Base-by-base conservation (phyloP, 202 grass and related monocot species). In the Miscanthus sacchariflorus region DNA sequence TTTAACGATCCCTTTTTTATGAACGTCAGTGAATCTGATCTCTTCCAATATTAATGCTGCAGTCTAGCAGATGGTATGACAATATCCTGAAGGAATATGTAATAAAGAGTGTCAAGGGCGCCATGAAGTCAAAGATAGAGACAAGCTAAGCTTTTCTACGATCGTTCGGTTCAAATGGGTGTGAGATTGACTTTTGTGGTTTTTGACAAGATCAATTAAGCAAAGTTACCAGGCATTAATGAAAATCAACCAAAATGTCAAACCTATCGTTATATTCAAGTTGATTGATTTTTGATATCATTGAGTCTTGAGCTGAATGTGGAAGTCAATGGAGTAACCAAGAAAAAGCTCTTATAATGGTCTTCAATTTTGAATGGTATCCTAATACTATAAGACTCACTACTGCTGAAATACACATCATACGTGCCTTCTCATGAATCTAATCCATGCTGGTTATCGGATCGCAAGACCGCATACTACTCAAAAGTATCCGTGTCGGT, bases 41-140 rank as follows among this genome's bases (percentile, higher is more conserved):
- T 76, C 67, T 73, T 63, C n/a, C 17, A 44, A 33, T 52, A 56
- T 56, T 83, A 38, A 15, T 83, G 35, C 28, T 21, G 44, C 79
- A 93, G 88, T 38, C 40, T 15, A 71, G 75, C 13, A 74, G 81
- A 69, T 89, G n/a, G 5, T 66, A 93, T 52, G 64, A 93, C 21
- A 65, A 67, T 18, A 72, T 69, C 23, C 30, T 90, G 49, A 88
- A 90, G 68, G 88, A 90, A 68, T 73, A 64, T 7, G 49, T 83
- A 40, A 45, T 9, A 5, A 74, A 76, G 36, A 84, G 25, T 27
- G 74, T 88, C 61, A 77, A 73, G 45, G 68, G 24, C 56, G 68
- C 7, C 63, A 61, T 69, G 21, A 64, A 42, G 80, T 80, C 81
- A 30, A 69, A 56, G 68, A 84, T 6, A 84, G 43, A 7, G 66